phyloP scores from a whole-genome alignment of 1,139 yeast genomes.

The Diutina mesorugosa region DNA sequence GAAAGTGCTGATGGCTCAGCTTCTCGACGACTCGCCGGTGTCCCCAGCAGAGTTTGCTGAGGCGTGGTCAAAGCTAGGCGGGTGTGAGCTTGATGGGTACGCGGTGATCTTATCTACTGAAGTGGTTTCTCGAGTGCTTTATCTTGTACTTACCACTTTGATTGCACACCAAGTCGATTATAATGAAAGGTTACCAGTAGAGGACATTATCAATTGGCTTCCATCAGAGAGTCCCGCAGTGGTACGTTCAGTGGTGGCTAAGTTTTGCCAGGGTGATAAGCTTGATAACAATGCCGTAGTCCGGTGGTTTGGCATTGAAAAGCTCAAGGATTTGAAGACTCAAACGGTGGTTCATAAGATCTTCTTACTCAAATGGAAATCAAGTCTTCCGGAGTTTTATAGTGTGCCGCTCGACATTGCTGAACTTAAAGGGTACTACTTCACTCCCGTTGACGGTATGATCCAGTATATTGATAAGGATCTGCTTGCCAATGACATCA shows the following conservation, averaged over 20 bases:
- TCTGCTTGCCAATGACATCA: conserved; percentile 37
- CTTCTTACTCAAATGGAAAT: conserved; percentile 50
- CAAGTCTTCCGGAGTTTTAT: conserved; percentile 52
- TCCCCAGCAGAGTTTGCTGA: conserved; percentile 40
- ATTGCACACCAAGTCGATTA: conserved; percentile 16
- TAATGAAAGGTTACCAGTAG: conserved; percentile 3
- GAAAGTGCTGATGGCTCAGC: conserved; percentile 17
- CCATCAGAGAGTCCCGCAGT: conserved; percentile 14
- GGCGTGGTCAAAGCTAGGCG: conserved; percentile 44
- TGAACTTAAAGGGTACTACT: conserved; percentile 42
- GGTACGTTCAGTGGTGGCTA: conserved; percentile 31
- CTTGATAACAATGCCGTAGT: conserved; percentile 31
- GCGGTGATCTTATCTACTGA: conserved; percentile 16
- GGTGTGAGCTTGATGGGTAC: conserved; percentile 31
- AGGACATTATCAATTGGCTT: conserved; percentile 10
- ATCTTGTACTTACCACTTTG: conserved; percentile 35
- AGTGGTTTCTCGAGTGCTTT: conserved; percentile 19
- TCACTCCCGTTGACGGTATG: conserved; percentile 26
- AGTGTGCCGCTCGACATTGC: conserved; percentile 41
- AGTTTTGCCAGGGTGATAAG: conserved; percentile 20
- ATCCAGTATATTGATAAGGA: conserved; percentile 40
- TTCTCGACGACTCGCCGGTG: conserved; percentile 38
- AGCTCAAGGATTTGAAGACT: conserved; percentile 25
- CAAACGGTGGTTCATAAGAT: conserved; percentile 25
- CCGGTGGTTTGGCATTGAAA: conserved; percentile 47